These are phyloP conservation scores for Fragaria vesca DNA, from an alignment of 306 rosid genomes.

Conservation along the genomic window DNA sequence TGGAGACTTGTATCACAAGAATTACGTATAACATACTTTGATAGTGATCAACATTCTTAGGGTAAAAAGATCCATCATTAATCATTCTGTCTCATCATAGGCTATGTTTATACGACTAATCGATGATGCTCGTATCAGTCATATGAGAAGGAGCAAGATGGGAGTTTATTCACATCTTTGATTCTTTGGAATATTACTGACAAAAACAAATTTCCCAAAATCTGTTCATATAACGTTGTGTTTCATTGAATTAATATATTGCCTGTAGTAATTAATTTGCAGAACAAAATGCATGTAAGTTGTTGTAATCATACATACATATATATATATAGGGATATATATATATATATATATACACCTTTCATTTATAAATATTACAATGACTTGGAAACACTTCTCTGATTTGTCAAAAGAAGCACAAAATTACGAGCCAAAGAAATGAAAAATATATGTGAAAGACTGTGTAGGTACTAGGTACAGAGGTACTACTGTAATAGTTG, in stretches of 20 bases:
- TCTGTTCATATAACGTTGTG: background rate
- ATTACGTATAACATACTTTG: background rate
- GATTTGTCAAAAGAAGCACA: background rate
- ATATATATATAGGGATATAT: too few relatives aligned
- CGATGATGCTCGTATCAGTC: background rate
- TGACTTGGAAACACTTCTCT: background rate
- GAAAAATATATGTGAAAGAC: background rate
- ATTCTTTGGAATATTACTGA: too few relatives aligned
- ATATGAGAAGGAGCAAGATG: background rate
- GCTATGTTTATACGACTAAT: background rate
- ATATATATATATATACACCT: background rate
- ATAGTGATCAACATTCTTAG: background rate
- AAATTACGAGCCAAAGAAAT: background rate
- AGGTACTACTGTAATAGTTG: background rate
- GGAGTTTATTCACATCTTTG: background rate
- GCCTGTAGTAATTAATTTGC: background rate
- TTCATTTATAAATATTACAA: background rate
- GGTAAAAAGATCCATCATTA: background rate
- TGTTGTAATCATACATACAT: background rate
- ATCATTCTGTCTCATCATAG: background rate
- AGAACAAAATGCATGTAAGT: background rate
- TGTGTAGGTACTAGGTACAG: background rate
- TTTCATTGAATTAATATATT: background rate
- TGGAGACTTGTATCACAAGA: background rate
- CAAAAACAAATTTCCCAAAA: too few relatives aligned